Conservation (phyloP, 495 filamentous ascomycete genomes). For the Corynascus novoguineensis region DNA sequence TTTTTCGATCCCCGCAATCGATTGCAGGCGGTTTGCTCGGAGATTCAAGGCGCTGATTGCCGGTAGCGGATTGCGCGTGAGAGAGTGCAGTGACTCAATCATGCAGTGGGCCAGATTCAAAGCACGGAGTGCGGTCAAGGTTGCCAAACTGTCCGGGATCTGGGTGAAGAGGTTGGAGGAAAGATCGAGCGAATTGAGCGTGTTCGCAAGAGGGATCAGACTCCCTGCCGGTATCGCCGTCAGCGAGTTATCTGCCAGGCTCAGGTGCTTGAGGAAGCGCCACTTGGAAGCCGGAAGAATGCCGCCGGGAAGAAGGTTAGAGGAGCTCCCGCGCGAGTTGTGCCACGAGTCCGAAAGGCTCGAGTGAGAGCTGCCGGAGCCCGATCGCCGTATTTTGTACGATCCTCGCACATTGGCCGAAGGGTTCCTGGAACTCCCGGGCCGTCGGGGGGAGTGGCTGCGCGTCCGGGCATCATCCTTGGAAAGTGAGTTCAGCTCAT, state of each 20-base stretch:
- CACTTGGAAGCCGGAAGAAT: constrained; percentile 79
- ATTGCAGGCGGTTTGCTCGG: constrained; percentile 79
- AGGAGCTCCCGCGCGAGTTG: constrained; percentile 57
- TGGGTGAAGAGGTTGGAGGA: constrained; percentile 87
- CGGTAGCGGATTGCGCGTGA: constrained; percentile 79
- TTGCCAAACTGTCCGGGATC: constrained; percentile 82
- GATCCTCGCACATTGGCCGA: constrained; percentile 57
- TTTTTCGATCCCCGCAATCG: constrained; percentile 85
- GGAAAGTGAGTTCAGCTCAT: constrained; percentile 34
- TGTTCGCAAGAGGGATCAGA: constrained; percentile 75
- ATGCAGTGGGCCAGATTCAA: constrained; percentile 93
- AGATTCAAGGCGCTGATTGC: constrained; percentile 92
- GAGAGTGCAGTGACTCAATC: constrained; percentile 89
- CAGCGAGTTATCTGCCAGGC: constrained; percentile 84
- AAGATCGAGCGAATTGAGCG: constrained; percentile 82
- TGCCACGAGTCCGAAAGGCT: constrained; percentile 69
- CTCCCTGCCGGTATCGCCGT: constrained; percentile 69
- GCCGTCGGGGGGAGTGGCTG: constrained; percentile 76
- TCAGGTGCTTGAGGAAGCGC: constrained; percentile 87
- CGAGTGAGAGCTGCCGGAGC: constrained; percentile 88
- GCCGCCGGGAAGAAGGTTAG: constrained; percentile 60
- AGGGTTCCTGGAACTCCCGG: constrained; percentile 62
- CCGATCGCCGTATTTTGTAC: constrained; percentile 73
- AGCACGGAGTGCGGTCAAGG: constrained; percentile 73
- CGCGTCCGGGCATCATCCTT: constrained; percentile 48